Evolutionary conservation across 1,139 yeast species (phyloP), one percentile per base, ranked within the genome.

Genomic region (Magnusiomyces tetraspermus): DNA sequence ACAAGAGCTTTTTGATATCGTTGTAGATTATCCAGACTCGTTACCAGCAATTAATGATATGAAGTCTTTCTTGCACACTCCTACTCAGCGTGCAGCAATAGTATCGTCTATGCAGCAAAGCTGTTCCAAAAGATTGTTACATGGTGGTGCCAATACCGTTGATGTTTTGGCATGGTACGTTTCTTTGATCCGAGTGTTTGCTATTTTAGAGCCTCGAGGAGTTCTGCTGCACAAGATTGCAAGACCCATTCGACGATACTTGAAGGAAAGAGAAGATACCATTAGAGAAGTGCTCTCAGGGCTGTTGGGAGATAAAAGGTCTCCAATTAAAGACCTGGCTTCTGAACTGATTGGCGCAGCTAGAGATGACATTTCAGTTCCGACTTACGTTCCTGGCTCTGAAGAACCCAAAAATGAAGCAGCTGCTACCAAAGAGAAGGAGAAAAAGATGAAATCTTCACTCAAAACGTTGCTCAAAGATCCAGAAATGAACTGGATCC

Each of bases 151-250:
- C 0, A 82, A 85, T 59, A 92, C 97, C 0, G 75, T 78, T 1
- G 89, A 83, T 54, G 83, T 89, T 2, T 77, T 92, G 26, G 69
- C 79, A 1, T 78, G 78, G 47, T 90, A 87, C 63, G 80, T 85
- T 2, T 77, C 82, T 26, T 81, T 94, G 0, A 84, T 90, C 49
- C 76, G 80, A 58, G 76, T 90, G 0, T 87, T 92, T 57, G 67
- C 85, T 30, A 70, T 83, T 0, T 72, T 92, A n/a, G 97, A 92
- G 61, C 95, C 96, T 1, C 76, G 86, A 45, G 97, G 96, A 0
- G 95, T 88, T 0, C 67, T 88, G 13, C 70, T 88, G 11, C 95
- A 87, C 64, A 80, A 80, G 56, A 94, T 85, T 0, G 79, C 85
- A 0, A 68, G 90, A 33, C 94, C 94, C 0, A 83, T 87, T 3